Evolutionary conservation across 78 protist genomes (phyloP), one percentile per base, ranked within the genome.

Genomic region (Pelomyxa schiedti): DNA sequence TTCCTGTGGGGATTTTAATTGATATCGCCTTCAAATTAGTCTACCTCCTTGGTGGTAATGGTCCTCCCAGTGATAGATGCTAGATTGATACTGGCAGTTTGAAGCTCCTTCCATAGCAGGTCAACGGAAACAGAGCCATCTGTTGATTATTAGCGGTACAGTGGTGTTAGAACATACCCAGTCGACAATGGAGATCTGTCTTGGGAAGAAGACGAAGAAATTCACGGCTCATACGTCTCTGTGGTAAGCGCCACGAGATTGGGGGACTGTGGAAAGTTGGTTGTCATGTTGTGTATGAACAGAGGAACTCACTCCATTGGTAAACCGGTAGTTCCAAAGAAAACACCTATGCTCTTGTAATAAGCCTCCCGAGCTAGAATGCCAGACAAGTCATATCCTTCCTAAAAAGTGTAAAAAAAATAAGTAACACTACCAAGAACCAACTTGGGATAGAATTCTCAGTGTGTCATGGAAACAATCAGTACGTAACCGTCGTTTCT

Each of bases 91-190:
- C 9, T 30, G 58, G 28, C 42, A 3, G 42, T 8, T 39, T 82
- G 35, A n/a, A 84, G 28, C 66, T 86, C 86, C 22, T 8, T 6
- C 91, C 91, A 87, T 65, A 86, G 52, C 26, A 38, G 71, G 6
- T 52, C 87, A 47, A 83, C n/a, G 9, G 81, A 72, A 8, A 82
- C 88, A 9, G 83, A 67, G 6, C 91, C 91, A 41, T 64, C 86
- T n/a, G n/a, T n/a, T n/a, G n/a, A n/a, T n/a, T n/a, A n/a, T n/a
- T n/a, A n/a, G n/a, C n/a, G n/a, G n/a, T n/a, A n/a, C n/a, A n/a
- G n/a, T n/a, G n/a, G n/a, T n/a, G n/a, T n/a, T n/a, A n/a, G n/a
- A n/a, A n/a, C n/a, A n/a, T n/a, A n/a, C n/a, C n/a, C 30, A 87
- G 76, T n/a, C 90, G 29, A 42, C 83, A 65, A 63, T 87, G 85